Base-by-base conservation (phyloP, 164 flowering plant species). In the Dillenia suffruticosa region DNA sequence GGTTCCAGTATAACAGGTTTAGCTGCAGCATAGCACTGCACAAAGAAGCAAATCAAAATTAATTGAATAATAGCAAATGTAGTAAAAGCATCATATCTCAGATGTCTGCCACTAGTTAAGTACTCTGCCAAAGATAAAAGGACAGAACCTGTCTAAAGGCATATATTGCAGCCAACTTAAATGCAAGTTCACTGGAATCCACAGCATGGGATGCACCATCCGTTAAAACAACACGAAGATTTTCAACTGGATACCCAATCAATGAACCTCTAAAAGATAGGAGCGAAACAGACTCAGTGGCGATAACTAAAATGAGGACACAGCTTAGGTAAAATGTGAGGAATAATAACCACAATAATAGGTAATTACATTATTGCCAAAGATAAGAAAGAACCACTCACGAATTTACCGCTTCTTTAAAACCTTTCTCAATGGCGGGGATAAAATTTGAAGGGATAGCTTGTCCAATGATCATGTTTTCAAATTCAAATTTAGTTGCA, bases 111-210 rank as follows among this genome's bases (percentile, higher is more conserved):
- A 46, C 40, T 40, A 64, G 12, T 11, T 24, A 59, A 46, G 1
- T 19, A 46, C 44, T 16, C 16, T 12, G 22, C 9, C 51, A 19
- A 7, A 13, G 49, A 60, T 14, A 17, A 52, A 48, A 46, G 40
- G 19, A 54, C 5, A 53, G 43, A 2, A 92, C 99, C 97, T 92
- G 89, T 87, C 99, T 84, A 73, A 95, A 90, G 55, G 99, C 99
- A 79, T 95, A 92, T 53, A 95, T 95, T 54, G 99, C 51, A 61
- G 99, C 99, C 44, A 90, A 65, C 65, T 92, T 92, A 72, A 95
- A 95, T 16, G 99, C 99, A 76, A 95, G 97, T 69, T 95, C 98
- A 81, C 99, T 95, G 59, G 98, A 95, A 85, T 95, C 99, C 71
- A 95, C 99, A 49, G 97, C 85, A 83, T 95, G 99, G 53, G 99